Evolutionary conservation across 441 rosid genomes (phyloP).

Genomic region (Brassica balearica): DNA sequence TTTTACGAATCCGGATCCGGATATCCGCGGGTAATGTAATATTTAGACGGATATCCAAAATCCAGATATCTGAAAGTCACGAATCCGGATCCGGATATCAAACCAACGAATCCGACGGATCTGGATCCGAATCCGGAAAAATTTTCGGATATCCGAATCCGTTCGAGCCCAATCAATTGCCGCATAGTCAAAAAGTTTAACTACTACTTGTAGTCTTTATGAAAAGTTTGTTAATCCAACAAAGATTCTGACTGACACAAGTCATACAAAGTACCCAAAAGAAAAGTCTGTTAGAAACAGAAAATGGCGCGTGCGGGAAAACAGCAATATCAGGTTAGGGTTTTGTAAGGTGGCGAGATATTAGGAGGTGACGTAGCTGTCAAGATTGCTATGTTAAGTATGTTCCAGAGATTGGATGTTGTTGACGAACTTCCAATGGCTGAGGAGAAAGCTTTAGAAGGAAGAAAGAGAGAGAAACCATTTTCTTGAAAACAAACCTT

Average conservation of each 20-base stretch:
- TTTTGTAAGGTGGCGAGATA: conserved; percentile 22
- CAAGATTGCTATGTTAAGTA: conserved; percentile 38
- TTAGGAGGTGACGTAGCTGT: conserved; percentile 15
- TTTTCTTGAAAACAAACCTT: conserved; percentile 29
- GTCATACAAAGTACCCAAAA: background rate
- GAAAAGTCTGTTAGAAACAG: conserved; percentile 7
- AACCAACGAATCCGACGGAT: no score
- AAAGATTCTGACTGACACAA: background rate
- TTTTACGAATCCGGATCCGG: no score
- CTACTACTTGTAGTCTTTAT: no score
- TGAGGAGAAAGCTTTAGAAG: conserved; percentile 32
- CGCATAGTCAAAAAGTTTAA: no score
- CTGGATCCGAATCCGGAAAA: no score
- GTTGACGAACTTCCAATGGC: conserved; percentile 39
- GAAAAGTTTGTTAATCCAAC: no score
- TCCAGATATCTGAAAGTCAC: no score
- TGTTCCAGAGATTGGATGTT: conserved; percentile 32
- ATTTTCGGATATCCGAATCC: no score
- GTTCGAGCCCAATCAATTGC: no score
- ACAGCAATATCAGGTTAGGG: conserved; percentile 19
- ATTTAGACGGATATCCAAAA: no score
- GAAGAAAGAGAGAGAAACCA: conserved; percentile 33
- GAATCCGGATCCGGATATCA: no score
- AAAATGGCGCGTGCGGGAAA: conserved; percentile 27
- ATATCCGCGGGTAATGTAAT: no score